Evolutionary conservation across 352 stramenopile genomes (phyloP), one percentile per base, ranked within the genome.

Genomic region (Globisporangium mamillatum): DNA sequence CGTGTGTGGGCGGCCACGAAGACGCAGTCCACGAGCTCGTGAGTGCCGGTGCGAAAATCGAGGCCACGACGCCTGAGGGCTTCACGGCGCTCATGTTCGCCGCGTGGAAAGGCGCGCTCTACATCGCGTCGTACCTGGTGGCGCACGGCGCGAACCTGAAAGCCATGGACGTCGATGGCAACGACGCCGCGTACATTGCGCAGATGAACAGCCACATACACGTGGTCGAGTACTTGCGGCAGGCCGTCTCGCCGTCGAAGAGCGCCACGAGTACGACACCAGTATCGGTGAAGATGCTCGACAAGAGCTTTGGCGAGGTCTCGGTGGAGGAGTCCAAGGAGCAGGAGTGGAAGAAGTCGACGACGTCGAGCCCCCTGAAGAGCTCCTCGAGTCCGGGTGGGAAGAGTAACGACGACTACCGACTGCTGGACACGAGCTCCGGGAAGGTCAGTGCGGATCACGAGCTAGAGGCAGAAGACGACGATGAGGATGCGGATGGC

Each of bases 51-150:
- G 79, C 79, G 1, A 70, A 81, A 50, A 67, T 85, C 59, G 76
- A 84, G 68, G 54, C 72, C 8, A 50, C 77, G 34, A 87, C 79
- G 14, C 77, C 77, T n/a, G 79, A 87, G 63, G 77, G 79, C 25
- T 87, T 87, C 69, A 84, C 79, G 16, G 79, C 79, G 36, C 73
- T 87, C 66, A 82, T 83, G 75, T 87, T 87, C 54, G 77, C 77
- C 25, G 79, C 79, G 10, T 84, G 78, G 71, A 68, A 73, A 54
- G 79, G 79, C 24, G 77, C 75, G 20, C 59, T 84, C 2, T 76
- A 70, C 25, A 73, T 87, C 20, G 79, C 76, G 34, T 69, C 75
- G 60, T 77, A 73, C 20, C 67, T 87, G 0, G 66, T 81, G 2
- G 70, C 73, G 8, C 71, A 75, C 12, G 77, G 77, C 25, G 77